A percentile compares a stretch with the other conserved stretches of the same genome.
Evolutionary conservation across 768 basidiomycete species (phyloP).

Genomic region (Mycena albidolilacea): DNA sequence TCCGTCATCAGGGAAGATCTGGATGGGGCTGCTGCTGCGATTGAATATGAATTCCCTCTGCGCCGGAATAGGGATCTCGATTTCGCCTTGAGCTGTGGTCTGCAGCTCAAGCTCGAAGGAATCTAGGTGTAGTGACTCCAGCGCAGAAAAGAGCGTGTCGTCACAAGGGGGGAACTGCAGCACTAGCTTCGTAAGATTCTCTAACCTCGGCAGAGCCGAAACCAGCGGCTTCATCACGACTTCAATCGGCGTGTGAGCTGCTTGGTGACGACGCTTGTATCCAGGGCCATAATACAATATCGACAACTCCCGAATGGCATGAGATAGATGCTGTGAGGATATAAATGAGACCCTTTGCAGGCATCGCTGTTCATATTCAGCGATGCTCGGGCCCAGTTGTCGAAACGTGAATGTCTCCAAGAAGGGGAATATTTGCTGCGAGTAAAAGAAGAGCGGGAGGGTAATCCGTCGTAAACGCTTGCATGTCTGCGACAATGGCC

Average conservation of each 20-base stretch:
- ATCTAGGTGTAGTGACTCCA: slow-evolving; percentile 27
- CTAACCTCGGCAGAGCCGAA: slow-evolving; percentile 32
- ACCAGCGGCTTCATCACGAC: slow-evolving; percentile 32
- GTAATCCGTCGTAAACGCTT: slow-evolving; percentile 37
- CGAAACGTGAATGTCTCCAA: slow-evolving; percentile 41
- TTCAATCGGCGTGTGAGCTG: slow-evolving; percentile 35
- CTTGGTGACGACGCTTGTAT: slow-evolving; percentile 37
- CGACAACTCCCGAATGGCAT: slow-evolving; percentile 34
- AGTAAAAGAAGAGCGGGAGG: slow-evolving; percentile 38
- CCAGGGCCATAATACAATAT: slow-evolving; percentile 40
- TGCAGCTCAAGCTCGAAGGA: slow-evolving; percentile 39
- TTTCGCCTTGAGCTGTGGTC: slow-evolving; percentile 19
- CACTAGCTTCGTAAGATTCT: slow-evolving; percentile 36
- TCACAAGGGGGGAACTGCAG: slow-evolving; percentile 36
- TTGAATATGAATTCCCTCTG: slow-evolving; percentile 35
- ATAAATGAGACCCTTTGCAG: slow-evolving; percentile 39
- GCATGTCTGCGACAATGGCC: slow-evolving; percentile 24
- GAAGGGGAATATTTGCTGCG: slow-evolving; percentile 41
- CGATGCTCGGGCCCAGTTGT: slow-evolving; percentile 8
- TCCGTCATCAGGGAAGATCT: slow-evolving; percentile 7
- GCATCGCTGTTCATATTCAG: slow-evolving; percentile 35
- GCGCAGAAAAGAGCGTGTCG: slow-evolving; percentile 10
- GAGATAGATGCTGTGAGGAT: slow-evolving; percentile 26
- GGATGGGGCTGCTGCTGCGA: slow-evolving; percentile 33
- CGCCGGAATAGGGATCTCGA: slow-evolving; percentile 39